Conservation (phyloP, 495 filamentous ascomycete species). For the Delitschia confertaspora region DNA sequence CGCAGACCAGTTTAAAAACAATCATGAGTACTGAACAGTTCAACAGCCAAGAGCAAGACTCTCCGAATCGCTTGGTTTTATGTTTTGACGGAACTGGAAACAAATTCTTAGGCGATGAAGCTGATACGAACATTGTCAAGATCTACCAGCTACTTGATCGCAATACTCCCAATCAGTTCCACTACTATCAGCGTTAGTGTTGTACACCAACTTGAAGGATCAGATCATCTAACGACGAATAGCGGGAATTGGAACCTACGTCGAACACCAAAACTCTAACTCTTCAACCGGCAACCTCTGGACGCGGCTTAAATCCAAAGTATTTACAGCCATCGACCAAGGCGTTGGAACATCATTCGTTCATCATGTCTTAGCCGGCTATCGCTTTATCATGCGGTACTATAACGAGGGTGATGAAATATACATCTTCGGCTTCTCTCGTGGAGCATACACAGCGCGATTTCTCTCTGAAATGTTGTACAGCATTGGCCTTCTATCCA, state of each 20-base stretch:
- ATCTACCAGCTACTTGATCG: slow-evolving; percentile 32
- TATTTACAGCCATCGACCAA: slow-evolving; percentile 4
- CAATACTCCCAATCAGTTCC: slow-evolving; percentile 16
- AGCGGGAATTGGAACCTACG: slow-evolving; percentile 22
- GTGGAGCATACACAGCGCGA: slow-evolving; percentile 27
- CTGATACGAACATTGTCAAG: slow-evolving; percentile 36
- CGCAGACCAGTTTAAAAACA: no score
- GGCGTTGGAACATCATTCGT: slow-evolving; percentile 12
- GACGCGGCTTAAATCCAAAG: background rate
- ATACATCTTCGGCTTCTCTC: slow-evolving; percentile 26
- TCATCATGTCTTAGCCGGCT: slow-evolving; percentile 13
- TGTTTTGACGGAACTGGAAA: slow-evolving; percentile 39
- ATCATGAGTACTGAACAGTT: no score
- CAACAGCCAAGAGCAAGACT: no score
- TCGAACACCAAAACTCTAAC: background rate
- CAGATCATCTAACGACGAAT: background rate
- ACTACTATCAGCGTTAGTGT: slow-evolving; percentile 29
- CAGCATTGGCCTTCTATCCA: slow-evolving; percentile 20
- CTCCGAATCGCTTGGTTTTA: slow-evolving; percentile 26
- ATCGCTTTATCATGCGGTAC: slow-evolving; percentile 15
- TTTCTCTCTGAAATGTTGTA: slow-evolving; percentile 18
- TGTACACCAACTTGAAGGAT: background rate
- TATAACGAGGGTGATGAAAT: slow-evolving; percentile 22
- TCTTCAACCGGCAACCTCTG: background rate
- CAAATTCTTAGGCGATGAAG: slow-evolving; percentile 25